These are phyloP conservation scores for Rhododendron mucronatum DNA, from an alignment of 148 eudicot genomes.

Conservation along the genomic window DNA sequence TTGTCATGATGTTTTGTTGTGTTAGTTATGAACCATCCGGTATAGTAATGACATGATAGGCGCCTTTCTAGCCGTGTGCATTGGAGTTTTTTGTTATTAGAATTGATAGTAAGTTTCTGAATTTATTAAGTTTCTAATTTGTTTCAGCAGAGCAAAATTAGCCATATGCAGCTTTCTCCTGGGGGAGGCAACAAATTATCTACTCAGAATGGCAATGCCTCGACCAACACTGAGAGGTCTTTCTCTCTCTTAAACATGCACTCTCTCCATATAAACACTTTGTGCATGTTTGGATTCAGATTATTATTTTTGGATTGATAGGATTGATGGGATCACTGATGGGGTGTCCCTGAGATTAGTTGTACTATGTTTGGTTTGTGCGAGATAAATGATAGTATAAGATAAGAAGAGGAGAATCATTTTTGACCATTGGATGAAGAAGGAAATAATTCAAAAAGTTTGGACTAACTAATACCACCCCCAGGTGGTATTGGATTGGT, in stretches of 20 bases:
- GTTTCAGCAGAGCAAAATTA: constrained; percentile 25
- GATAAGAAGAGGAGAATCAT: not conserved
- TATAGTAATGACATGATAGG: not conserved
- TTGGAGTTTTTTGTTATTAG: not conserved
- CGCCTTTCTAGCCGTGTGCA: not conserved
- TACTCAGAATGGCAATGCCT: constrained; percentile 17
- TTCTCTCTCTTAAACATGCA: not conserved
- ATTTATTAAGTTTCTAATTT: not conserved
- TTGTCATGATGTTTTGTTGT: not conserved
- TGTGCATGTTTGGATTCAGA: not conserved
- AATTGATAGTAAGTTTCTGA: not conserved
- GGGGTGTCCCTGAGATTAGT: too few species aligned
- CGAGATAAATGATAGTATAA: not conserved
- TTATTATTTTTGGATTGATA: too few species aligned
- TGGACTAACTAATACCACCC: not conserved
- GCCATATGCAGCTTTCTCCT: constrained; percentile 31
- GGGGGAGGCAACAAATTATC: constrained; percentile 8
- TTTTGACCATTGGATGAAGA: not conserved
- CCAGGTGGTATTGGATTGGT: not conserved
- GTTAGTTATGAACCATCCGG: not conserved
- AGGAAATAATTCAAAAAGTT: not conserved
- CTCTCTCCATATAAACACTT: not conserved
- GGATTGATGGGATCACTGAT: too few species aligned
- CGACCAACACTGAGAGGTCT: constrained; percentile 24
- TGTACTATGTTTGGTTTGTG: not conserved